Evolutionary conservation across 2,329 filamentous ascomycete genomes (phyloP).

Genomic region (Pestalotiopsis sp.): DNA sequence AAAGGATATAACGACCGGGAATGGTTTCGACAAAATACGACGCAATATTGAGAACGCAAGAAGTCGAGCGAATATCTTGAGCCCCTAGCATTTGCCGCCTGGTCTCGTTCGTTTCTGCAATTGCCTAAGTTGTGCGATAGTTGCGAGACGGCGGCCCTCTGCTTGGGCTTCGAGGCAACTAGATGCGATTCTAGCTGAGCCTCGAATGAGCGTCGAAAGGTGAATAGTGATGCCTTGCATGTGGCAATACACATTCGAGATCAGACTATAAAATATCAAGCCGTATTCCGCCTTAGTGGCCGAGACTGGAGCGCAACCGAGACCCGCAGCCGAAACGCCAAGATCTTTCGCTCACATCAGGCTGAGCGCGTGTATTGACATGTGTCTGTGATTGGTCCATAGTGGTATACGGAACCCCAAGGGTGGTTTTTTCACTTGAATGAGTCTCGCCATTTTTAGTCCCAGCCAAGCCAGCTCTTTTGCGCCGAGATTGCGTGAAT

Average conservation of each 20-base stretch:
- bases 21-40: not conserved
- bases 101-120: not conserved
- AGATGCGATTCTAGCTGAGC: not conserved
- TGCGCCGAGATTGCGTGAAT: not conserved
- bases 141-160: not conserved
- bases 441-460: not conserved
- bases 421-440: not conserved
- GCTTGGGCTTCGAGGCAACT: not conserved
- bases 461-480: not conserved
- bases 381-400: not conserved
- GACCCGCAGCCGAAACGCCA: not conserved
- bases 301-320: not conserved
- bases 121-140: not conserved
- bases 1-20: not conserved
- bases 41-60: not conserved
- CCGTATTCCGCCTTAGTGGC: not conserved
- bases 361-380: conserved; percentile 1
- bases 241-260: not conserved
- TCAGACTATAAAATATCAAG: not conserved
- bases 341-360: not conserved
- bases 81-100: not conserved
- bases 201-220: not conserved
- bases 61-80: not conserved
- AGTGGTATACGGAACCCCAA: not conserved
- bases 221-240: not conserved